A percentile compares a stretch with the other conserved stretches of the same genome.
Conservation (phyloP, 192 early-diverging fungal genomes). For the Geosiphon pyriformis region DNA sequence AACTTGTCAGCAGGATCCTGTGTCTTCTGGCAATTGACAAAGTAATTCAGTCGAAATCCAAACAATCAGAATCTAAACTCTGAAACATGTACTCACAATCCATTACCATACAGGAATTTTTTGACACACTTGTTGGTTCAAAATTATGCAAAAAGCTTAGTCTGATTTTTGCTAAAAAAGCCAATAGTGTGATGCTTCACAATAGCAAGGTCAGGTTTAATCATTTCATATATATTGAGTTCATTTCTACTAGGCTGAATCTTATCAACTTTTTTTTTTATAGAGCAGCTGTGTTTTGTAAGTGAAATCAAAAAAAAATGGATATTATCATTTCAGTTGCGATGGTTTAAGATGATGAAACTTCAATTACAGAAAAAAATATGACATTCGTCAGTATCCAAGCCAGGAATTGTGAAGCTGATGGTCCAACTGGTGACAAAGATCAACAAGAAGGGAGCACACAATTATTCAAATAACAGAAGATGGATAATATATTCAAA, state of each 20-base stretch:
- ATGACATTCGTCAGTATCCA: neutral
- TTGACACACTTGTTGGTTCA: slow-evolving; percentile 11
- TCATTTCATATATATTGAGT: slow-evolving; percentile 1
- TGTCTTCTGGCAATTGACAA: slow-evolving; percentile 10
- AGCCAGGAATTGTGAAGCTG: neutral
- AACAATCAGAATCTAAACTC: too few relatives aligned
- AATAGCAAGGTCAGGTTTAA: slow-evolving; percentile 9
- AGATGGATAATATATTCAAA: neutral
- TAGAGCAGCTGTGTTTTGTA: neutral
- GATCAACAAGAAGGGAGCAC: neutral
- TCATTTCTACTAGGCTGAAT: neutral
- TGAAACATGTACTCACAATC: neutral
- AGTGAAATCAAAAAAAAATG: neutral
- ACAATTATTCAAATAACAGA: neutral
- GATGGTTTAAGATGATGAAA: neutral
- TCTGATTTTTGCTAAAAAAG: neutral
- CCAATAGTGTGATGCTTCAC: slow-evolving; percentile 1
- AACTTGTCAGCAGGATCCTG: slow-evolving; percentile 2
- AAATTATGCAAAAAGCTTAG: neutral
- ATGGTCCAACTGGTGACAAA: neutral
- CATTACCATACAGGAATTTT: slow-evolving; percentile 1
- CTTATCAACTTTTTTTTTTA: neutral
- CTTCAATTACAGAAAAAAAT: neutral
- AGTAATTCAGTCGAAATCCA: neutral
- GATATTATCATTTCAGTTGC: neutral